phyloP scores from a whole-genome alignment of 371 early-diverging fungal genomes.

The Apophysomyces variabilis region DNA sequence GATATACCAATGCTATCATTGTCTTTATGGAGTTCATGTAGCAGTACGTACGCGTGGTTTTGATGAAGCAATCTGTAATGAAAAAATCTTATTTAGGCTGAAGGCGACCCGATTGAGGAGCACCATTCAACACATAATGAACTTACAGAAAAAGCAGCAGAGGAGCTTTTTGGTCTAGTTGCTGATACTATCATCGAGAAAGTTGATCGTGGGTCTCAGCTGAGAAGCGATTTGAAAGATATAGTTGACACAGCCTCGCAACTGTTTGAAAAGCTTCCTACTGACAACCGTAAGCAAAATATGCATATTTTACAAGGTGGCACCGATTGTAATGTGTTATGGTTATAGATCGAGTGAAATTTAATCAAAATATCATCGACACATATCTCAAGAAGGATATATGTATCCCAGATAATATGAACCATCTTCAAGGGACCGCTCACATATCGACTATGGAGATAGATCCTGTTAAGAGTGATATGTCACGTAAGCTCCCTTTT shows the following conservation, averaged over 20 bases:
- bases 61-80: not conserved
- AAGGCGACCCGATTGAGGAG: constrained; percentile 56
- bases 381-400: constrained; percentile 38
- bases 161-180: constrained; percentile 53
- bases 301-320: constrained; percentile 6
- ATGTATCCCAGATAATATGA: constrained; percentile 32
- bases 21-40: constrained; percentile 65
- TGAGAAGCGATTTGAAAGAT: constrained; percentile 60
- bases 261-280: constrained; percentile 58
- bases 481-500: constrained; percentile 34
- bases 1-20: constrained; percentile 72
- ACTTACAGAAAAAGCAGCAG: constrained; percentile 62
- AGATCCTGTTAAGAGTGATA: constrained; percentile 12
- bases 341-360: constrained; percentile 11
- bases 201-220: constrained; percentile 37
- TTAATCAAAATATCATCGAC: constrained; percentile 45
- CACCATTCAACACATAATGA: constrained; percentile 53
- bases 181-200: constrained; percentile 46
- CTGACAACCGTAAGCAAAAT: constrained; percentile 36
- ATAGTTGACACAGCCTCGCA: constrained; percentile 61
- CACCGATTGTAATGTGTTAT: not conserved
- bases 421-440: constrained; percentile 16
- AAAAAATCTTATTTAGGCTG: constrained; percentile 39
- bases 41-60: constrained; percentile 42
- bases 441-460: constrained; percentile 24